These are phyloP conservation scores for Kandelia obovata DNA, from an alignment of 345 rosid species.

Conservation along the genomic window DNA sequence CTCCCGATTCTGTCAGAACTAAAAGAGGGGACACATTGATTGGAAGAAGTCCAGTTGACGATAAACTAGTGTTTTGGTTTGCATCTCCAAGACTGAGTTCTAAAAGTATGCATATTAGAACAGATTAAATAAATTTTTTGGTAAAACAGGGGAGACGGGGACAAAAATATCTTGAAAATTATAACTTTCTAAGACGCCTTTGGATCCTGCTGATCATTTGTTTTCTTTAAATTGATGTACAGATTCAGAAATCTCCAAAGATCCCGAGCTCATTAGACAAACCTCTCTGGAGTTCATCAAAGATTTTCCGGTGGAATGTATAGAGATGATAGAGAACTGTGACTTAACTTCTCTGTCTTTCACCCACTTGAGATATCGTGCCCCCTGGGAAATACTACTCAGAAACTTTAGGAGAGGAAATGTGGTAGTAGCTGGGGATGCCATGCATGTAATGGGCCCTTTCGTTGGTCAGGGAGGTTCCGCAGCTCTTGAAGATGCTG, in stretches of 20 bases:
- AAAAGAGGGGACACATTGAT: constrained; percentile 11
- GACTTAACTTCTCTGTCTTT: constrained; percentile 31
- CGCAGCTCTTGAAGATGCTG: constrained; percentile 43
- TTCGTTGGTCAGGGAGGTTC: constrained; percentile 53
- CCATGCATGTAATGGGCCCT: constrained; percentile 55
- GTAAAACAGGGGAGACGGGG: no score
- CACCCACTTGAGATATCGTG: constrained; percentile 39
- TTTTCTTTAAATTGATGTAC: background rate
- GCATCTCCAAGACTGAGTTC: constrained; percentile 11
- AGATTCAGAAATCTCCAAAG: constrained; percentile 19
- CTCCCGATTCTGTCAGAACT: constrained; percentile 21
- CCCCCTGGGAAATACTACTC: constrained; percentile 37
- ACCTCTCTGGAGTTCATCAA: constrained; percentile 24
- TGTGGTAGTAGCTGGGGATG: constrained; percentile 49
- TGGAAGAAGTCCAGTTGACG: constrained; percentile 37
- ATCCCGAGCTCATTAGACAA: constrained; percentile 32
- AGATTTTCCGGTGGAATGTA: constrained; percentile 31
- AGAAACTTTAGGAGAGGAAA: constrained; percentile 39
- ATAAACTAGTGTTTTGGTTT: constrained; percentile 41
- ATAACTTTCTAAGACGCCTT: no score
- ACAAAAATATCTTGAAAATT: no score
- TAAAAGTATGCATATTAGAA: constrained; percentile 10
- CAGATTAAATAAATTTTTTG: no score
- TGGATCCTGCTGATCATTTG: no score
- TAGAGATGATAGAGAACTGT: constrained; percentile 35